Evolutionary conservation across 1,284 basidiomycete species (phyloP), one percentile per base, ranked within the genome.

Genomic region (Melampsora larici-populina): DNA sequence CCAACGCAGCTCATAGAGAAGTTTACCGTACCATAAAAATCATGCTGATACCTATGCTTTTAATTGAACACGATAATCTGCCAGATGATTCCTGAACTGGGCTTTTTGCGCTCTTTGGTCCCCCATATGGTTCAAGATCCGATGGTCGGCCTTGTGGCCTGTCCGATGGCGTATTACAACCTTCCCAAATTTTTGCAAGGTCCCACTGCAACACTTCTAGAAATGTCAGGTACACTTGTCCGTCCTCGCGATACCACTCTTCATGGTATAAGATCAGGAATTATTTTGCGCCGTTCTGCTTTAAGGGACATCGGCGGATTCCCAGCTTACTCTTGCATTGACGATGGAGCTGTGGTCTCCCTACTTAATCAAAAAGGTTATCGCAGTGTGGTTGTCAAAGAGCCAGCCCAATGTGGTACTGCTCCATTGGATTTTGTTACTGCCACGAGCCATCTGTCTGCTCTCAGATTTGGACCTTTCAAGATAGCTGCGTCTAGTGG

Each of bases 281-380:
- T 82, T 78, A 78, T 82, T 66, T 72, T 82, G 8, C 81, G 82
- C 36, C 81, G 82, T 33, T 68, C 76, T 11, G 81, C 81, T 6
- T 43, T 82, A 1, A 79, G 78, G 64, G 80, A 81, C 29, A 81
- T 82, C 70, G 82, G 82, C 21, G 82, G 82, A 8, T 82, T 82
- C 70, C 82, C 82, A 0, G 72, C 80, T 58, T 77, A 79, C 36
- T 79, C 79, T 13, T 82, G 81, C 76, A 70, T 82, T 26, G 81
- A 81, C 75, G 82, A 82, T 69, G 80, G 79, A 2, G 78, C 80
- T 48, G 70, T 79, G 73, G 80, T 79, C 46, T 78, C 80, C 13
- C 66, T 81, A 31, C 71, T 82, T 3, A 76, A 75, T 26, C 81
- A 81, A 21, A 75, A 79, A 55, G 82, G 82, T 26, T 82, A 81